Evolutionary conservation across 202 grass and related monocot genomes (phyloP).

Genomic region (Saccharum hybrid): DNA sequence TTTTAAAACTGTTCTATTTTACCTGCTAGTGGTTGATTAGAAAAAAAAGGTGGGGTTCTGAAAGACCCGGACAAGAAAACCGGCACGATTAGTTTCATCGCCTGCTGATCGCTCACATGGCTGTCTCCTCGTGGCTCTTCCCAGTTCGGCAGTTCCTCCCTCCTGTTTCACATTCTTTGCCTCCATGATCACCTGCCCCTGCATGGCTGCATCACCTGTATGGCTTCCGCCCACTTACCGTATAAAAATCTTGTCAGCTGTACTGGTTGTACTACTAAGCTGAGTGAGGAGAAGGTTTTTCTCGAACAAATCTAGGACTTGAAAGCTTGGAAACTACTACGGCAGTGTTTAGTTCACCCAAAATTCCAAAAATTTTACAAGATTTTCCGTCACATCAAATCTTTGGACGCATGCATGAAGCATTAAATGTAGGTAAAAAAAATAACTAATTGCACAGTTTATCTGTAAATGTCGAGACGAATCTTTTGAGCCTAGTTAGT

Average conservation of each 20-base stretch:
- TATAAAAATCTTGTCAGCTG: conserved; percentile 7
- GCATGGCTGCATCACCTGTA: not conserved
- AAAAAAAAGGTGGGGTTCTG: not conserved
- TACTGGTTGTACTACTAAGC: conserved; percentile 27
- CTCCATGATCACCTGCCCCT: conserved; percentile 27
- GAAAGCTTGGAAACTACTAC: conserved; percentile 25
- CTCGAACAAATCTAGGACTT: conserved; percentile 50
- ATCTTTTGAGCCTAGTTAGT: too few species aligned
- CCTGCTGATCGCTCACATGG: conserved; percentile 47
- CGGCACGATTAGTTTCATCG: conserved; percentile 33
- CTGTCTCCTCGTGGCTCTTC: not conserved
- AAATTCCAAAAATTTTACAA: too few species aligned
- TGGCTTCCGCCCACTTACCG: conserved; percentile 27
- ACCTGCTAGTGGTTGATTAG: not conserved
- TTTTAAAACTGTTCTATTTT: conserved; percentile 25
- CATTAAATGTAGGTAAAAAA: too few species aligned
- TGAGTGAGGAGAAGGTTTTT: conserved; percentile 27
- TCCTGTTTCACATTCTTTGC: conserved; percentile 43
- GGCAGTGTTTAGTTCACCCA: too few species aligned
- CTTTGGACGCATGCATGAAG: too few species aligned
- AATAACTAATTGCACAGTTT: too few species aligned
- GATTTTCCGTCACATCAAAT: too few species aligned
- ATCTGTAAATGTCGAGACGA: too few species aligned
- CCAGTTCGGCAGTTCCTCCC: not conserved
- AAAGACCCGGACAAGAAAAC: conserved; percentile 41